Conservation (phyloP, 257 asterid species). For the Lithospermum erythrorhizon region DNA sequence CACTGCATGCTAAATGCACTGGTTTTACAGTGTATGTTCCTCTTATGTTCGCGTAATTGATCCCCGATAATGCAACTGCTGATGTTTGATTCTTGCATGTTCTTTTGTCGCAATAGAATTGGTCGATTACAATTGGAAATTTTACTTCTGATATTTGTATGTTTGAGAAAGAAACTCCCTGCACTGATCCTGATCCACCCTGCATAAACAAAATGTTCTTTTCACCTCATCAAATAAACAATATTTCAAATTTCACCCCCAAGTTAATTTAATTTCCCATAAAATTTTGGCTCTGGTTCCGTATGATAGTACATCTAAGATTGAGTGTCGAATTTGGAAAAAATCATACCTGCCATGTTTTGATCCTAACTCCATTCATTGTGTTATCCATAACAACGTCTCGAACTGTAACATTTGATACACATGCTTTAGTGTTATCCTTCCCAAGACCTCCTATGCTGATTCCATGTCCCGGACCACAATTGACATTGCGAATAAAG, state of each 20-base stretch:
- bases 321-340: not conserved
- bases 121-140: constrained; percentile 77
- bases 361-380: constrained; percentile 66
- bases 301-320: no score
- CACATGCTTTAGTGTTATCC: constrained; percentile 72
- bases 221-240: no score
- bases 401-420: constrained; percentile 68
- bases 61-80: constrained; percentile 75
- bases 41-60: constrained; percentile 51
- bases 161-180: constrained; percentile 64
- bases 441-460: constrained; percentile 87
- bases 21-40: constrained; percentile 95
- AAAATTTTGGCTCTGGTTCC: no score
- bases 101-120: constrained; percentile 70
- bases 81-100: constrained; percentile 65
- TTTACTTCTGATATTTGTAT: constrained; percentile 72
- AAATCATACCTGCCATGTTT: constrained; percentile 71
- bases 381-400: constrained; percentile 51
- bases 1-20: constrained; percentile 85
- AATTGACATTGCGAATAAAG: constrained; percentile 47
- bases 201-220: no score
- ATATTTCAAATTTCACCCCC: no score
- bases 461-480: constrained; percentile 96
- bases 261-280: no score
- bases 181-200: constrained; percentile 93